Percentiles rank a stretch among this genome's conserved stretches.
Conservation (phyloP, 208 protist species). For the Tetramitus jugosus region DNA sequence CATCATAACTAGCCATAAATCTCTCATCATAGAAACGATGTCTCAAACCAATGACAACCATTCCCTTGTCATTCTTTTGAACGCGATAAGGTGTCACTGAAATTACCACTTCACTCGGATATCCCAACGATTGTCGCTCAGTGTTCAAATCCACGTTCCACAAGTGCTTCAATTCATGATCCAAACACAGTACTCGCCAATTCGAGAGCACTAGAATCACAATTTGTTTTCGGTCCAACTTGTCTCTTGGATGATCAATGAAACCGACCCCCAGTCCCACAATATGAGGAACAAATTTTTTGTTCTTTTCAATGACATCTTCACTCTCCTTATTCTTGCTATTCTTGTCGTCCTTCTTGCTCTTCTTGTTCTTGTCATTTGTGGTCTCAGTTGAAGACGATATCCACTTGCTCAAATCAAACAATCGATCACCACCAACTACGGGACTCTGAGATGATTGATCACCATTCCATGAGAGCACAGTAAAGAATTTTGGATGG, state of each 20-base stretch:
- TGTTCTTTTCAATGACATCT: background rate
- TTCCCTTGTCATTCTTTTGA: slow-evolving; percentile 58
- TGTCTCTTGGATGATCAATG: background rate
- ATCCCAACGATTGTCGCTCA: background rate
- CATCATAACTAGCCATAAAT: too few relatives aligned
- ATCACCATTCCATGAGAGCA: background rate
- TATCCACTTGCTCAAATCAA: background rate
- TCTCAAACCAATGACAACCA: slow-evolving; percentile 49
- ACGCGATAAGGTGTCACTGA: slow-evolving; percentile 61
- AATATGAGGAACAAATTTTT: background rate
- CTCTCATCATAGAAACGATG: background rate
- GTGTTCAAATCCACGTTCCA: background rate
- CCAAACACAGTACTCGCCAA: slow-evolving; percentile 14
- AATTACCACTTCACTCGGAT: slow-evolving; percentile 45
- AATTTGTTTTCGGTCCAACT: background rate
- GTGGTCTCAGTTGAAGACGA: background rate
- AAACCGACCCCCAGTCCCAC: background rate
- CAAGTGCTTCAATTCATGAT: background rate
- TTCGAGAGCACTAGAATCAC: background rate
- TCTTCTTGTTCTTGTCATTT: background rate
- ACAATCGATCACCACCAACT: background rate
- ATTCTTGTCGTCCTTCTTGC: too few relatives aligned
- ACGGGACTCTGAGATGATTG: too few relatives aligned
- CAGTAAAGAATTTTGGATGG: too few relatives aligned
- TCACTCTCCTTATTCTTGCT: background rate